phyloP scores from a whole-genome alignment of 2,329 filamentous ascomycete genomes.

The Botrytis sinoallii region DNA sequence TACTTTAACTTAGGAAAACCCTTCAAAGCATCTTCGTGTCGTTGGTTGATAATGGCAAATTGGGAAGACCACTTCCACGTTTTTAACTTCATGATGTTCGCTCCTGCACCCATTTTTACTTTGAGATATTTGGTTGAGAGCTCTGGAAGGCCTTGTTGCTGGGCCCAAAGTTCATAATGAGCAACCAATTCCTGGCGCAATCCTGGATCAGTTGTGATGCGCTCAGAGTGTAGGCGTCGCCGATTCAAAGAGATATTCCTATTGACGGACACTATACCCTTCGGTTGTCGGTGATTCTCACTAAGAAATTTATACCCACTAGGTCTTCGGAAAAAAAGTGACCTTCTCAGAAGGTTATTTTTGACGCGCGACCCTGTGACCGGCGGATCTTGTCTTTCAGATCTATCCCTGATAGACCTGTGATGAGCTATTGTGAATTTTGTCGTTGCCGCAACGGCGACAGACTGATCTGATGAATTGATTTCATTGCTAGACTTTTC shows the following conservation, averaged over 20 bases:
- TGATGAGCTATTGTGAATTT: not conserved
- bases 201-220: not conserved
- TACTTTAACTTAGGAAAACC: constrained; percentile 3
- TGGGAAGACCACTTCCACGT: constrained; percentile 4
- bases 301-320: not conserved
- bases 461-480: not conserved
- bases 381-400: not conserved
- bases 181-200: not conserved
- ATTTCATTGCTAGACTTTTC: not conserved
- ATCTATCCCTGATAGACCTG: too few relatives aligned
- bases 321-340: not conserved
- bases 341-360: not conserved
- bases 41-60: constrained; percentile 13
- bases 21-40: constrained; percentile 10
- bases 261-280: not conserved
- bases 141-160: constrained; percentile 1
- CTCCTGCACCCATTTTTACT: not conserved
- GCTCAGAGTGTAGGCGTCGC: not conserved
- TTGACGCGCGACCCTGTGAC: not conserved
- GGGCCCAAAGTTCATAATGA: constrained; percentile 9
- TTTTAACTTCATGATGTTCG: not conserved
- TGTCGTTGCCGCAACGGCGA: not conserved
- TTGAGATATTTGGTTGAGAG: constrained; percentile 9
- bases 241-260: not conserved
- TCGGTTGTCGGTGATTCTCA: not conserved